A percentile compares a stretch with the other conserved stretches of the same genome.
These are phyloP conservation scores for Sclerotinia subarctica DNA, from an alignment of 2,329 filamentous ascomycete genomes.

Conservation along the genomic window DNA sequence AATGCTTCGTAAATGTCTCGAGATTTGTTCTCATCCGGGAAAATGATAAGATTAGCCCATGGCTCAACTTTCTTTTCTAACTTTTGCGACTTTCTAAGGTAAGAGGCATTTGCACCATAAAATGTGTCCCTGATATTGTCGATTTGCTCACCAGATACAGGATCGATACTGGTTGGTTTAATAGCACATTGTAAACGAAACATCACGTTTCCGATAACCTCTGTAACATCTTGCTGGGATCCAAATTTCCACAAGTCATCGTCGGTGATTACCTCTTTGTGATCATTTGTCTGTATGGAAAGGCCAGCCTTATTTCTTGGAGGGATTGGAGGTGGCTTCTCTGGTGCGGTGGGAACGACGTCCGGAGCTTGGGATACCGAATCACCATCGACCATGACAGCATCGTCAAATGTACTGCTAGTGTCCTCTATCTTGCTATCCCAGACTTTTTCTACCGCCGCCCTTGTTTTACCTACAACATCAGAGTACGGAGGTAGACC, in stretches of 20 bases:
- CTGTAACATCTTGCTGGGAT: slow-evolving; percentile 86
- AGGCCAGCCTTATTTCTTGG: slow-evolving; percentile 39
- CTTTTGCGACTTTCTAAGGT: slow-evolving; percentile 51
- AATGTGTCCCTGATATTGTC: slow-evolving; percentile 75
- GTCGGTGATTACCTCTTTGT: slow-evolving; percentile 33
- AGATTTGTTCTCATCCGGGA: slow-evolving; percentile 48
- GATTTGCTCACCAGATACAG: slow-evolving; percentile 68
- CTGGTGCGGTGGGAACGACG: slow-evolving; percentile 25
- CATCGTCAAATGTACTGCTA: slow-evolving; percentile 23
- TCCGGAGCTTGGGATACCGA: slow-evolving; percentile 16
- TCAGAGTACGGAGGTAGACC: slow-evolving; percentile 26
- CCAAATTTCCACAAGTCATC: slow-evolving; percentile 39
- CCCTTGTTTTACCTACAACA: neutral
- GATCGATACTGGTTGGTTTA: slow-evolving; percentile 61
- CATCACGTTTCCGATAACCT: slow-evolving; percentile 90
- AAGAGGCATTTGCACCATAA: slow-evolving; percentile 60
- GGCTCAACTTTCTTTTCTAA: slow-evolving; percentile 45
- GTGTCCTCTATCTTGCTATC: slow-evolving; percentile 13
- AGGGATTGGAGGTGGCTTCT: slow-evolving; percentile 39
- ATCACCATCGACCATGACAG: slow-evolving; percentile 41
- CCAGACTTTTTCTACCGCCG: neutral
- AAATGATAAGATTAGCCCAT: slow-evolving; percentile 57
- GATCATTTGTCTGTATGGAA: slow-evolving; percentile 35
- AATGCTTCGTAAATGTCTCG: slow-evolving; percentile 79
- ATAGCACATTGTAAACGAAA: slow-evolving; percentile 90